A percentile compares a stretch with the other conserved stretches of the same genome.
Evolutionary conservation across 2,329 filamentous ascomycete species (phyloP).

Genomic region (Phyllachora maydis): DNA sequence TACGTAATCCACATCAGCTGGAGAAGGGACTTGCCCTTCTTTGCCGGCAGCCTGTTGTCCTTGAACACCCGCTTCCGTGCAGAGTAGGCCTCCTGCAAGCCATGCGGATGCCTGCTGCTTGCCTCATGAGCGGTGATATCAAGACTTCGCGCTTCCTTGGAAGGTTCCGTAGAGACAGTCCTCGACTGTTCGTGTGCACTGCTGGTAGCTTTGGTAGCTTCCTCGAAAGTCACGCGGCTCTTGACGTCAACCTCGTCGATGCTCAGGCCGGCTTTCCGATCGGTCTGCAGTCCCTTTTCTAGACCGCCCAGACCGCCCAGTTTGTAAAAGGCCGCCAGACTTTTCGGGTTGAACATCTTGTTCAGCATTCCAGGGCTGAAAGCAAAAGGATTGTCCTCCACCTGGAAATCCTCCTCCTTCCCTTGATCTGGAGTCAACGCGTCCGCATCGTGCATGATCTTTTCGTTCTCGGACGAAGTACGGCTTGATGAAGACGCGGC

Average conservation of each 20-base stretch:
- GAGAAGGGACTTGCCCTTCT: conserved; percentile 53
- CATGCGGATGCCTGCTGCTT: too few species aligned
- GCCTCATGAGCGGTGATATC: too few species aligned
- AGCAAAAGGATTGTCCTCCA: conserved; percentile 67
- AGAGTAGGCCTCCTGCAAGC: conserved; percentile 18
- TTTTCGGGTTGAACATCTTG: conserved; percentile 84
- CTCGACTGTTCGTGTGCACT: conserved; percentile 10
- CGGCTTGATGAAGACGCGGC: conserved; percentile 12
- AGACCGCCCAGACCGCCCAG: conserved; percentile 61
- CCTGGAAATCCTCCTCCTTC: conserved; percentile 54
- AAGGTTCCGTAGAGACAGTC: conserved; percentile 1
- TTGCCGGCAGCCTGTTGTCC: conserved; percentile 53
- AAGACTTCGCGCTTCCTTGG: too few species aligned
- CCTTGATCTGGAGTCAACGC: conserved; percentile 59
- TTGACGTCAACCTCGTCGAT: conserved; percentile 49
- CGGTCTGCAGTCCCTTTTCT: conserved; percentile 57
- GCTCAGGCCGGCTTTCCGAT: conserved; percentile 55
- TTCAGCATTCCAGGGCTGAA: conserved; percentile 67
- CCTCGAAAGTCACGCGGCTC: conserved; percentile 49
- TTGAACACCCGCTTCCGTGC: conserved; percentile 52
- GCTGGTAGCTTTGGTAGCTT: conserved; percentile 40
- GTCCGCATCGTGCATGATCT: conserved; percentile 41
- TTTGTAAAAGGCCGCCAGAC: conserved; percentile 57
- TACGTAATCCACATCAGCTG: conserved; percentile 67
- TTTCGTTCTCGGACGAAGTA: conserved; percentile 20